A percentile compares a stretch with the other conserved stretches of the same genome.
phyloP scores from a whole-genome alignment of 2,329 filamentous ascomycete genomes.

The Botrytis tulipae region DNA sequence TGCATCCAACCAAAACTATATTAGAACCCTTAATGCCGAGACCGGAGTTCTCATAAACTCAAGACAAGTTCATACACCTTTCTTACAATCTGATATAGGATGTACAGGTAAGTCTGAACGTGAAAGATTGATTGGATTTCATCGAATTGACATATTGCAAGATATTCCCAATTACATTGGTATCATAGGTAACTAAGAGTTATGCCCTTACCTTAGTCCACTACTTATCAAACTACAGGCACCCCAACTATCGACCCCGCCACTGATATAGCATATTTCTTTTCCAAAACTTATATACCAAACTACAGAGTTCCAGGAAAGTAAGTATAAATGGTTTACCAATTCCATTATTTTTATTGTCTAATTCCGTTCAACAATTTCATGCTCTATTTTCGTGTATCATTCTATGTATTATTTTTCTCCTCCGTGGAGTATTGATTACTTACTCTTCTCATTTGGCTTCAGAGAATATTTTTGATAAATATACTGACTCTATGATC shows the following conservation, averaged over 20 bases:
- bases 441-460: background rate
- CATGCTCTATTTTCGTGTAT: background rate
- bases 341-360: background rate
- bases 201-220: no score
- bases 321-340: background rate
- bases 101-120: constrained; percentile 34
- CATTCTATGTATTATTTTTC: background rate
- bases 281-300: constrained; percentile 28
- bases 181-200: constrained; percentile 21
- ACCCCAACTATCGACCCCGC: constrained; percentile 28
- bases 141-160: background rate
- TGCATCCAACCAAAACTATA: constrained; percentile 56
- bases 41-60: constrained; percentile 51
- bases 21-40: constrained; percentile 56
- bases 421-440: background rate
- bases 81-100: constrained; percentile 47
- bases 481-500: background rate
- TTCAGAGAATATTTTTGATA: background rate
- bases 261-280: constrained; percentile 29
- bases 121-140: background rate
- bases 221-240: background rate
- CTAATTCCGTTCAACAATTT: background rate
- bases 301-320: constrained; percentile 14
- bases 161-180: constrained; percentile 28
- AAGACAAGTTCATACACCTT: constrained; percentile 50